Base-by-base conservation (phyloP, 1,284 basidiomycete genomes). In the Butyriboletus appendiculatus region DNA sequence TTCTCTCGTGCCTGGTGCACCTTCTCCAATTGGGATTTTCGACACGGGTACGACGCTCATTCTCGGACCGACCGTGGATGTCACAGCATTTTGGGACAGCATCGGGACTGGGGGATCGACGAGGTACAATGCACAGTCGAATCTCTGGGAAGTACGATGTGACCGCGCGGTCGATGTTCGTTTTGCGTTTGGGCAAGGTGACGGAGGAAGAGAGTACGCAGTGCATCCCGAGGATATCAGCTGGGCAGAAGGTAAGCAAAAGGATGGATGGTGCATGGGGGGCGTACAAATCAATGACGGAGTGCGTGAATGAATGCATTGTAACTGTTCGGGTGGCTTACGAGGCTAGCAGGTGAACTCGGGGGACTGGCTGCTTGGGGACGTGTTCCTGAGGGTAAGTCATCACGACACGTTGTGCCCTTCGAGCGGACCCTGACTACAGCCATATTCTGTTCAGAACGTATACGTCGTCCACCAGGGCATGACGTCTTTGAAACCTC, bases 311-410 rank as follows among this genome's bases (percentile, higher is more conserved):
- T 37, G 15, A 22, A 20, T 37, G n/a, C 2, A 5, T 45, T 16
- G 28, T 6, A n/a, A 3, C 1, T 24, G 22, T 41, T 48, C 16
- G 22, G 24, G n/a, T 30, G 28, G 24, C 57, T 67, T 6, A 62
- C 26, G 18, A 16, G 1, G 33, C 16, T 24, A 15, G 35, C 57
- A 84, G 77, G 78, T 85, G 37, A 76, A 76, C 58, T 79, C 80
- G n/a, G 81, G 80, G 5, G 84, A 85, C 65, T 85, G 84, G 84
- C 72, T 85, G 16, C 72, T 84, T 20, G 82, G 82, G 15, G 81
- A 81, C 55, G 73, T 76, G 18, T 85, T 83, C 59, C 71, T 85
- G 52, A 75, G 82, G 60, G 81, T 80, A 57, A 52, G 76, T 71
- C 24, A 9, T 70, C 20, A 6, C 2, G 35, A 33, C 6, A n/a